Evolutionary conservation across 2,329 filamentous ascomycete species (phyloP).

Genomic region (Fusarium burgessii): DNA sequence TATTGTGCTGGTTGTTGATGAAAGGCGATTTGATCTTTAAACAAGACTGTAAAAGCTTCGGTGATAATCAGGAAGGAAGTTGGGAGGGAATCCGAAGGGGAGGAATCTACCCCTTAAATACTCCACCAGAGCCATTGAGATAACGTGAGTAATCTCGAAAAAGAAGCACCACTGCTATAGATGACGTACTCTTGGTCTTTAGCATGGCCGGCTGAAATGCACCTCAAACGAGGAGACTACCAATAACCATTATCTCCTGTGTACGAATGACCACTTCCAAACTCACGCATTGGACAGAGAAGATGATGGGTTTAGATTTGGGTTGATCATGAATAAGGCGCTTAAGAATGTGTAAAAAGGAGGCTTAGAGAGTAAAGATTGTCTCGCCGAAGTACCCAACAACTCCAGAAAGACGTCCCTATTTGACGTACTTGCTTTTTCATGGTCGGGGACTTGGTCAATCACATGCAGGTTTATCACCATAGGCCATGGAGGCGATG

Average conservation of each 20-base stretch:
- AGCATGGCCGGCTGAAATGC: neutral
- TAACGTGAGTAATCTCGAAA: neutral
- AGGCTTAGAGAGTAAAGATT: neutral
- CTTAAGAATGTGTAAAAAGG: neutral
- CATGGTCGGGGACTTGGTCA: neutral
- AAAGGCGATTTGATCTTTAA: neutral
- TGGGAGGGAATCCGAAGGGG: neutral
- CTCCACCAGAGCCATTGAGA: neutral
- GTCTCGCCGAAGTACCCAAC: neutral
- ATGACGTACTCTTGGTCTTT: neutral
- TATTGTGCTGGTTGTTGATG: too few relatives aligned
- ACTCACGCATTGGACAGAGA: neutral
- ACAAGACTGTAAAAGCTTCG: rapidly evolving
- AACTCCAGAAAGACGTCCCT: neutral
- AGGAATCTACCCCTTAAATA: neutral
- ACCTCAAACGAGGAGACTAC: neutral
- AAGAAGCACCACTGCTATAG: neutral
- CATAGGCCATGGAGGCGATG: neutral
- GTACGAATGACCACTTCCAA: neutral
- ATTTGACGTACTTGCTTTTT: neutral
- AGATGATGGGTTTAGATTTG: neutral
- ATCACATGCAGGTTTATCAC: neutral
- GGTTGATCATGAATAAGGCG: neutral
- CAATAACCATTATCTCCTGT: neutral
- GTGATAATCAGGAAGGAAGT: neutral